Conservation (phyloP, 2,329 filamentous ascomycete genomes). For the Botrytis pseudocinerea region DNA sequence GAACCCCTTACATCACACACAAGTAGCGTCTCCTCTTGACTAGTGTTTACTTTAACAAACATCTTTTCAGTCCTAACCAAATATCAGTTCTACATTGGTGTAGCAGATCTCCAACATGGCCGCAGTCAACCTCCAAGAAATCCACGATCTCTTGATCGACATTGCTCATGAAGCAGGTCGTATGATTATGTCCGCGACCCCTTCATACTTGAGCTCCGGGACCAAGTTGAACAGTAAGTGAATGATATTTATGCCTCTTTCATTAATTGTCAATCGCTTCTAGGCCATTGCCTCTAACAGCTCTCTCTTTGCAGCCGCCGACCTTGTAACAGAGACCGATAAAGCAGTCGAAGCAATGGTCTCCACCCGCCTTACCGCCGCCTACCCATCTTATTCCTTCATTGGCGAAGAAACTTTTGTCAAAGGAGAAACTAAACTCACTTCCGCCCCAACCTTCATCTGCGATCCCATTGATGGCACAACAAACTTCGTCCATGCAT, state of each 20-base stretch:
- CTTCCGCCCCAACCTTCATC: constrained; percentile 70
- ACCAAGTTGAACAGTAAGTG: constrained; percentile 63
- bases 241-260: constrained; percentile 21
- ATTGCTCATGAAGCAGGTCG: constrained; percentile 64
- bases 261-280: not conserved
- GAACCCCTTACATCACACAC: not conserved
- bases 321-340: constrained; percentile 69
- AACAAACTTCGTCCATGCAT: constrained; percentile 77
- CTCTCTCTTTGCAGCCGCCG: constrained; percentile 52
- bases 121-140: constrained; percentile 58
- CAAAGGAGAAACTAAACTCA: constrained; percentile 61
- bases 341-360: constrained; percentile 65
- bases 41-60: not conserved
- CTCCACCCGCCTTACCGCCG: constrained; percentile 50
- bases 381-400: constrained; percentile 61
- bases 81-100: not conserved
- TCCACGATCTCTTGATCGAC: constrained; percentile 61
- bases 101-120: constrained; percentile 46
- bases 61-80: not conserved
- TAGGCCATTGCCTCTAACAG: constrained; percentile 19
- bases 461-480: constrained; percentile 82
- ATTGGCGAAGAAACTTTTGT: constrained; percentile 78
- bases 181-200: constrained; percentile 64
- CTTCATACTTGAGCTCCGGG: constrained; percentile 55
- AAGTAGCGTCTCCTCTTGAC: not conserved